Evolutionary conservation across 2,329 filamentous ascomycete genomes (phyloP).

Genomic region (Fusarium dlaminii): DNA sequence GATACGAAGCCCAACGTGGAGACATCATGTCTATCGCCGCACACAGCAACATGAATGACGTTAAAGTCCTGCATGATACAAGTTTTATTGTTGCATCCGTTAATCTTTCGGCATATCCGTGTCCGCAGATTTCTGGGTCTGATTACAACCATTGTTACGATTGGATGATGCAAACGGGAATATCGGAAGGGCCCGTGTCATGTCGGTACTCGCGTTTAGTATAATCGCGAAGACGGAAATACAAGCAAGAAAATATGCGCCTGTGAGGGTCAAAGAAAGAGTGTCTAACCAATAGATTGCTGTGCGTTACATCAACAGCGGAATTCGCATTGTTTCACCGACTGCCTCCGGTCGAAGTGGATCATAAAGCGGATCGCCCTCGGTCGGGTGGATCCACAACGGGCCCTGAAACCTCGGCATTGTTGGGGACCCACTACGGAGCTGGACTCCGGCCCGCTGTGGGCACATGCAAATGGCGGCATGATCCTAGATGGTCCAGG

Average conservation of each 20-base stretch:
- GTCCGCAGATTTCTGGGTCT: background rate
- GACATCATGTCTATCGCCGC: background rate
- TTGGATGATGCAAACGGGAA: background rate
- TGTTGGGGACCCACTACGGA: background rate
- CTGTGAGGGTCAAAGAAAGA: background rate
- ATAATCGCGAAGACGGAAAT: background rate
- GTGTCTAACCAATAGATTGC: background rate
- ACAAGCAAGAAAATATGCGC: fast-evolving
- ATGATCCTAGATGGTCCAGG: background rate
- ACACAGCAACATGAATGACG: background rate
- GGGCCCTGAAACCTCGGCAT: conserved; percentile 6
- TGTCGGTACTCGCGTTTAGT: background rate
- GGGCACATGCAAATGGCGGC: background rate
- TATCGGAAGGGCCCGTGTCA: background rate
- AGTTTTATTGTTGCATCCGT: background rate
- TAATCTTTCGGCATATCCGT: background rate
- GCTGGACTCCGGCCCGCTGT: background rate
- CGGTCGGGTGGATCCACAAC: background rate
- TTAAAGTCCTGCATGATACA: background rate
- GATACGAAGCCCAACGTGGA: background rate
- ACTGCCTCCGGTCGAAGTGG: background rate
- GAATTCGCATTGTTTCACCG: background rate
- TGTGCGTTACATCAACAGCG: background rate
- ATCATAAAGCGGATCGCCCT: background rate
- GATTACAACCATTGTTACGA: background rate